Conservation (phyloP, 1,139 yeast species). For the Hemisphaericaspora xylanilytica region DNA sequence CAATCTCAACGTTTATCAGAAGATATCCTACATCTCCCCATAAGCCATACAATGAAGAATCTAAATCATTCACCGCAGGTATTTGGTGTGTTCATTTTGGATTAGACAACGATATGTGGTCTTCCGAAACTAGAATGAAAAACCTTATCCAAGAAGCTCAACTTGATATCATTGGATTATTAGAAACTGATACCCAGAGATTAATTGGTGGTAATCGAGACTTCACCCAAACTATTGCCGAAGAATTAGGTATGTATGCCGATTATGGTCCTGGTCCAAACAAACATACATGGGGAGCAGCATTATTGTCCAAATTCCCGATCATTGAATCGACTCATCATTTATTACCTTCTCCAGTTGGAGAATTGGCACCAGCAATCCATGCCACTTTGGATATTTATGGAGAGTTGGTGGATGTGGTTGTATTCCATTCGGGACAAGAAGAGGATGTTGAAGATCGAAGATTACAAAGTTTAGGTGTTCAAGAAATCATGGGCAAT, state of each 20-base stretch:
- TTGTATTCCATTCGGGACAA: slow-evolving; percentile 97
- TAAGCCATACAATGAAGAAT: slow-evolving; percentile 73
- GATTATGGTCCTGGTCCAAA: slow-evolving; percentile 98
- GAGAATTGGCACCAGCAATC: slow-evolving; percentile 97
- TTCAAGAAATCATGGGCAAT: slow-evolving; percentile 77
- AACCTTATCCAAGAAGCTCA: slow-evolving; percentile 81
- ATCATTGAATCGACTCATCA: slow-evolving; percentile 87
- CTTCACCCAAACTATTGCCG: slow-evolving; percentile 86
- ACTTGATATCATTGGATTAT: slow-evolving; percentile 83
- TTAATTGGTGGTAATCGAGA: slow-evolving; percentile 95
- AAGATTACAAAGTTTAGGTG: slow-evolving; percentile 74
- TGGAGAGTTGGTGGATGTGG: slow-evolving; percentile 83
- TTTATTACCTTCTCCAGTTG: slow-evolving; percentile 90
- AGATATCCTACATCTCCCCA: slow-evolving; percentile 54
- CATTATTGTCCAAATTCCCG: slow-evolving; percentile 89
- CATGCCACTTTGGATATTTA: slow-evolving; percentile 92
- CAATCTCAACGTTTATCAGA: slow-evolving; percentile 45
- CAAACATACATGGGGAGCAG: slow-evolving; percentile 98
- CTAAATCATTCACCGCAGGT: slow-evolving; percentile 83
- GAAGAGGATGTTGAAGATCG: slow-evolving; percentile 97
- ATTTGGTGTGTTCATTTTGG: slow-evolving; percentile 99
- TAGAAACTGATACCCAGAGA: slow-evolving; percentile 92
- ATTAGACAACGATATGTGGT: slow-evolving; percentile 97
- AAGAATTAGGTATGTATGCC: slow-evolving; percentile 89
- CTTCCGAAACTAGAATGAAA: slow-evolving; percentile 86